Evolutionary conservation across 148 eudicot genomes (phyloP).

Genomic region (Chenopodium album): DNA sequence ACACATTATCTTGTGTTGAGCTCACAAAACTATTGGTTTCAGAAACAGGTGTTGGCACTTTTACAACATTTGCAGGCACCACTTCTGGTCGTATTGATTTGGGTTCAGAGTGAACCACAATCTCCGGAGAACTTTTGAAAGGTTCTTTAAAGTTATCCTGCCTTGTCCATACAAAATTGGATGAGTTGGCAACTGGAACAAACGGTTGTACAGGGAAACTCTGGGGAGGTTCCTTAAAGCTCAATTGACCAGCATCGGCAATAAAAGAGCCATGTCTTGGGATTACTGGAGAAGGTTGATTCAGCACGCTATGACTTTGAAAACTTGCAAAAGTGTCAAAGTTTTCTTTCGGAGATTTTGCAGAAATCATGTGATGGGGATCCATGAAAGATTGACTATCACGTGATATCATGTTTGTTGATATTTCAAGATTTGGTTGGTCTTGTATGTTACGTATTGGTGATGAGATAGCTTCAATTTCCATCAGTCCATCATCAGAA

Average conservation of each 20-base stretch:
- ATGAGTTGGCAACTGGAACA: constrained; percentile 31
- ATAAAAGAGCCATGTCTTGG: constrained; percentile 23
- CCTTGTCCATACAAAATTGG: constrained; percentile 28
- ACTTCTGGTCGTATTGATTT: constrained; percentile 27
- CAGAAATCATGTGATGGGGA: constrained; percentile 30
- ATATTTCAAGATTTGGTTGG: constrained; percentile 31
- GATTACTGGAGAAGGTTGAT: constrained; percentile 35
- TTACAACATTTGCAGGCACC: constrained; percentile 30
- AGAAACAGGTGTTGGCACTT: constrained; percentile 28
- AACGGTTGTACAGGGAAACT: constrained; percentile 27
- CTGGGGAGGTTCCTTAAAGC: constrained; percentile 30
- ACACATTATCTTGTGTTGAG: constrained; percentile 28
- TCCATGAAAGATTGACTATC: constrained; percentile 29
- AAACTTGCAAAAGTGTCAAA: constrained; percentile 30
- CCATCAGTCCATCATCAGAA: constrained; percentile 53
- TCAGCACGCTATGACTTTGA: constrained; percentile 25
- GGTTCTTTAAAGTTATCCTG: constrained; percentile 27
- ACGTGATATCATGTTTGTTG: constrained; percentile 27
- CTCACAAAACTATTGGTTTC: constrained; percentile 31
- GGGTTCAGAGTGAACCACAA: constrained; percentile 27
- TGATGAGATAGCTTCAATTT: constrained; percentile 37
- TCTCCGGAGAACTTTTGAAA: constrained; percentile 33
- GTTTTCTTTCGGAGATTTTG: constrained; percentile 29
- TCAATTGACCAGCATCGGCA: constrained; percentile 33
- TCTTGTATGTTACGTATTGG: constrained; percentile 36